Evolutionary conservation across 169 alveolate species (phyloP).

Genomic region (Eimeria acervulina): DNA sequence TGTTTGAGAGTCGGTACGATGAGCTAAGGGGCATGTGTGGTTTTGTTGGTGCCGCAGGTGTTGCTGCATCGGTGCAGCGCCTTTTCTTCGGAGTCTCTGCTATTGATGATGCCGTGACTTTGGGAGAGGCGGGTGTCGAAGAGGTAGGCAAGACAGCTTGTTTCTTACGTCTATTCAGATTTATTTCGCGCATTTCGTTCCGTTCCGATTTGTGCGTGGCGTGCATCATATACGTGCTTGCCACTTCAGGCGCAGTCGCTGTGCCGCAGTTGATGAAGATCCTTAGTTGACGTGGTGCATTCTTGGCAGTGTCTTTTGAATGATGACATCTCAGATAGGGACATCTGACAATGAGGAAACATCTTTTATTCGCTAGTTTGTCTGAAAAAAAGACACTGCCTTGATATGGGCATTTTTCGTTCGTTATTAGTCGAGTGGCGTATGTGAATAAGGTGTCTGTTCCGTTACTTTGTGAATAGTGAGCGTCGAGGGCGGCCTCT

Average conservation of each 20-base stretch:
- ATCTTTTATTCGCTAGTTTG: constrained; percentile 53
- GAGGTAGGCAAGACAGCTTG: constrained; percentile 61
- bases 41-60: constrained; percentile 64
- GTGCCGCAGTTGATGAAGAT: not conserved
- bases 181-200: not conserved
- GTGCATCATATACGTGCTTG: not conserved
- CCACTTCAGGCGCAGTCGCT: not conserved
- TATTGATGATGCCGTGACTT: constrained; percentile 80
- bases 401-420: not conserved
- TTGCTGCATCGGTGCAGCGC: constrained; percentile 80
- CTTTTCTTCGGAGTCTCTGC: constrained; percentile 80
- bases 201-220: not conserved
- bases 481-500: not conserved
- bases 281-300: not conserved
- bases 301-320: not conserved
- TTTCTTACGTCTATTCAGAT: not conserved
- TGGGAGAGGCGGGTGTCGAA: constrained; percentile 80
- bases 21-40: not conserved
- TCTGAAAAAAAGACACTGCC: constrained; percentile 14
- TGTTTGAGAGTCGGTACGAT: too few relatives aligned
- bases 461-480: not conserved
- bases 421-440: not conserved
- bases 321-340: constrained; percentile 77
- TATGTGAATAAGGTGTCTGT: not conserved
- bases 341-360: constrained; percentile 79